A percentile compares a stretch with the other conserved stretches of the same genome.
These are phyloP conservation scores for Tuber indicum DNA, from an alignment of 495 filamentous ascomycete species.

Conservation along the genomic window DNA sequence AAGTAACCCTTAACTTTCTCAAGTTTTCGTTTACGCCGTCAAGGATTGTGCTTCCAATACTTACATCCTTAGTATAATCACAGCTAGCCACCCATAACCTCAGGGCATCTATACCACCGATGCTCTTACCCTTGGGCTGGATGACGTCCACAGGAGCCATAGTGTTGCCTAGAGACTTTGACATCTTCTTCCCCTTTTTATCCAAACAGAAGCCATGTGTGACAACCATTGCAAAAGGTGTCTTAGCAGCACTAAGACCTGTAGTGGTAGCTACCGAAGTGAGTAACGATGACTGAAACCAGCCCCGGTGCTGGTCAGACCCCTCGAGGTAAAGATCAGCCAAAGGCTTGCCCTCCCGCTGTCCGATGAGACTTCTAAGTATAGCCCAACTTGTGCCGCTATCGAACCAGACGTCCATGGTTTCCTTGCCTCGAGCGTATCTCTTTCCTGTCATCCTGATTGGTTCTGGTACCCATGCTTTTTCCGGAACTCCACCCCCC, in stretches of 20 bases:
- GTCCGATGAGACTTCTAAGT: constrained; percentile 20
- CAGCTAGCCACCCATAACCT: constrained; percentile 84
- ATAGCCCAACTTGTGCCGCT: constrained; percentile 89
- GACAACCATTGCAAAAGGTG: constrained; percentile 78
- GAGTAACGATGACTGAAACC: constrained; percentile 98
- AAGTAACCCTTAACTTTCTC: constrained; percentile 76
- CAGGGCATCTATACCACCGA: constrained; percentile 25
- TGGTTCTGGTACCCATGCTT: constrained; percentile 43
- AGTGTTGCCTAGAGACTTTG: constrained; percentile 91
- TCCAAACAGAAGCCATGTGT: constrained; percentile 96
- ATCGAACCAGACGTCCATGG: constrained; percentile 99
- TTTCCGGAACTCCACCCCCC: constrained; percentile 62
- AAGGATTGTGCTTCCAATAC: constrained; percentile 68
- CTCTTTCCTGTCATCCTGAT: constrained; percentile 29
- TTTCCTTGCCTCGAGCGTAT: constrained; percentile 71
- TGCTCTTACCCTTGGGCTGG: constrained; percentile 43
- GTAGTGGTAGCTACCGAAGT: constrained; percentile 60
- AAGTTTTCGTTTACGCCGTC: constrained; percentile 64
- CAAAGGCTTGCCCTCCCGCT: constrained; percentile 45
- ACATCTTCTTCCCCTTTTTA: constrained; percentile 88
- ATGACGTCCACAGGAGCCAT: constrained; percentile 77
- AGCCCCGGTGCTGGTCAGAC: constrained; percentile 90
- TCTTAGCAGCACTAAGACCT: constrained; percentile 32
- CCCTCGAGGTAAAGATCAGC: constrained; percentile 93
- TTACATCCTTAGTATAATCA: constrained; percentile 83